phyloP scores from a whole-genome alignment of 352 stramenopile species.

The Hyaloperonospora brassicae region DNA sequence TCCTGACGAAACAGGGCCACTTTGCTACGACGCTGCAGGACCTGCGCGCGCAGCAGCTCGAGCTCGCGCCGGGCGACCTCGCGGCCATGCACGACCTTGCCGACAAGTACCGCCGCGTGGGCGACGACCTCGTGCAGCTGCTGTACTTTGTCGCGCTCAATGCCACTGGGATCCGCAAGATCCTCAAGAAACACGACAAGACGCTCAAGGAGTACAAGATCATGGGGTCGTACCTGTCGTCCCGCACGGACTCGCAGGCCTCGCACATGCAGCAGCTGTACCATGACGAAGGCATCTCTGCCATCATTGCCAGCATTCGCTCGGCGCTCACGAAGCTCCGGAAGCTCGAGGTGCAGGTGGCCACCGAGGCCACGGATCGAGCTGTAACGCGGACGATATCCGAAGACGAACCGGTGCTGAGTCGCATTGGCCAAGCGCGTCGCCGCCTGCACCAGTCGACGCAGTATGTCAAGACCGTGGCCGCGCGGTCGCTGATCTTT shows the following conservation, averaged over 20 bases:
- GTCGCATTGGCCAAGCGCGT: constrained; percentile 55
- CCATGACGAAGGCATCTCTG: constrained; percentile 82
- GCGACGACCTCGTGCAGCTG: constrained; percentile 73
- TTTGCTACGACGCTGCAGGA: constrained; percentile 61
- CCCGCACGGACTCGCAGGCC: constrained; percentile 70
- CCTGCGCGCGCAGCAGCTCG: constrained; percentile 42
- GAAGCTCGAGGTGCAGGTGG: constrained; percentile 39
- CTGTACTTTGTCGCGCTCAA: constrained; percentile 85
- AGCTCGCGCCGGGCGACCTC: constrained; percentile 34
- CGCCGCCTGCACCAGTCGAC: constrained; percentile 71
- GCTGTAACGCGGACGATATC: constrained; percentile 50
- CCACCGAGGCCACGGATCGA: constrained; percentile 18
- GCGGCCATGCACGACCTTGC: constrained; percentile 65
- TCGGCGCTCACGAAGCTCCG: constrained; percentile 55
- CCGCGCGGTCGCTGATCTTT: constrained; percentile 77
- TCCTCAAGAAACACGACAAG: constrained; percentile 88
- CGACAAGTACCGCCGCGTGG: constrained; percentile 55
- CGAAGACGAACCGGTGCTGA: constrained; percentile 67
- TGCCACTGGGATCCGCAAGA: constrained; percentile 81
- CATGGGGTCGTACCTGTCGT: constrained; percentile 78
- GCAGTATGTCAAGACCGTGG: constrained; percentile 78
- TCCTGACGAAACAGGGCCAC: constrained; percentile 76
- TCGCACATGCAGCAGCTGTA: constrained; percentile 82
- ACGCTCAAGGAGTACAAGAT: constrained; percentile 79
- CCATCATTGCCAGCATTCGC: constrained; percentile 79